phyloP scores from a whole-genome alignment of 1,284 basidiomycete genomes.

The Rhodotorula sp. region DNA sequence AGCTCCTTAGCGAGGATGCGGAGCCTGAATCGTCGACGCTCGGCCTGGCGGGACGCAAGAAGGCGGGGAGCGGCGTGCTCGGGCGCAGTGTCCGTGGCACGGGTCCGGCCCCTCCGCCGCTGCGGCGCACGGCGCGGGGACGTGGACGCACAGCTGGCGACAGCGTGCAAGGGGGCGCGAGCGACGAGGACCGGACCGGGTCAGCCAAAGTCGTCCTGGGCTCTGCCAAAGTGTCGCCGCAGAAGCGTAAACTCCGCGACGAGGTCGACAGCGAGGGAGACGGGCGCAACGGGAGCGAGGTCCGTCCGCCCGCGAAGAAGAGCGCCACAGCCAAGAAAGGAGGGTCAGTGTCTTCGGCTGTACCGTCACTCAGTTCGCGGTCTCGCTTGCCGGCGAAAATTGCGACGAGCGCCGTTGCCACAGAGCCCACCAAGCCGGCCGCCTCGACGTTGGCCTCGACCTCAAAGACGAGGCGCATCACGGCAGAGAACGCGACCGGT shows the following conservation, averaged over 20 bases:
- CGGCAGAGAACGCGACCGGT: too few species aligned
- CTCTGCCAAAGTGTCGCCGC: neutral
- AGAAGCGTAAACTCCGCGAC: neutral
- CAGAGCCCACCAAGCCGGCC: neutral
- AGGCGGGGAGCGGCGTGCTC: neutral
- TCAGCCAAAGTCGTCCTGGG: neutral
- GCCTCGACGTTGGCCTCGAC: neutral
- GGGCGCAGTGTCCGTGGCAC: neutral
- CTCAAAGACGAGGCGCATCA: neutral
- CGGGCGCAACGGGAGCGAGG: neutral
- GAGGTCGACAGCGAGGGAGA: neutral
- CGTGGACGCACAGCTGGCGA: neutral
- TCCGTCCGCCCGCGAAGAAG: neutral
- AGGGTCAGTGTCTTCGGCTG: too few species aligned
- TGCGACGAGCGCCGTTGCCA: neutral
- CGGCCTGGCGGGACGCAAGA: neutral
- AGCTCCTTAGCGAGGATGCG: slow-evolving; percentile 8
- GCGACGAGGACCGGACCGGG: neutral
- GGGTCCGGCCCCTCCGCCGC: neutral
- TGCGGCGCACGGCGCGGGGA: neutral
- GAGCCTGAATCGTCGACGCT: neutral
- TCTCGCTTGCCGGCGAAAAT: neutral
- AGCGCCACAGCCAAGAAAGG: too few species aligned
- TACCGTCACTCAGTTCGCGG: neutral
- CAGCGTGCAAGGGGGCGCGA: neutral